These are phyloP conservation scores for Yamadazyma songkhlaensis DNA, from an alignment of 1,139 yeast genomes.

Conservation along the genomic window DNA sequence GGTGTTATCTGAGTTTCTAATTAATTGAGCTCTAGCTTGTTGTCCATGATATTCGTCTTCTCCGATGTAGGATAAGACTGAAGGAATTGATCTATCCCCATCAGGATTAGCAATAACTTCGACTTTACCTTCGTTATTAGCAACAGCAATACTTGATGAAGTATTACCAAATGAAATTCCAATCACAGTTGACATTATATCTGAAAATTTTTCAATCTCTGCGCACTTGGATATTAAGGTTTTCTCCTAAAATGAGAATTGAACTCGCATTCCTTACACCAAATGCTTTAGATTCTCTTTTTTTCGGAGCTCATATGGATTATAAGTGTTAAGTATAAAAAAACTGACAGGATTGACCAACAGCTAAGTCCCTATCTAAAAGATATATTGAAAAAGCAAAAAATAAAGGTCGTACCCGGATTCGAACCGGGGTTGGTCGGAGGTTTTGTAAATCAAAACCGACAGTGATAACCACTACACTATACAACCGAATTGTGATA, in stretches of 20 bases:
- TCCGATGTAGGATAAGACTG: slow-evolving; percentile 88
- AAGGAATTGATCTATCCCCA: slow-evolving; percentile 97
- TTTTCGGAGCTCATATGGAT: too few relatives aligned
- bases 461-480: slow-evolving; percentile 48
- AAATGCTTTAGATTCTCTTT: too few relatives aligned
- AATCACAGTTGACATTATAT: slow-evolving; percentile 55
- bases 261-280: too few relatives aligned
- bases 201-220: slow-evolving; percentile 8
- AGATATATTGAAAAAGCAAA: slow-evolving; percentile 29
- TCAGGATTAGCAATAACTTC: slow-evolving; percentile 99
- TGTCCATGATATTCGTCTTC: slow-evolving; percentile 96
- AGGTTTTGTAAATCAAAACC: slow-evolving; percentile 39
- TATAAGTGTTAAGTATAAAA: neutral
- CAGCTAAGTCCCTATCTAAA: too few relatives aligned
- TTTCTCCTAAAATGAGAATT: neutral
- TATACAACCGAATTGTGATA: slow-evolving; percentile 19
- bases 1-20: slow-evolving; percentile 87
- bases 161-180: slow-evolving; percentile 98
- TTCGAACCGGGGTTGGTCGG: slow-evolving; percentile 95
- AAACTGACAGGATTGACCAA: too few relatives aligned
- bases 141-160: slow-evolving; percentile 90
- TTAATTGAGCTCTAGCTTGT: slow-evolving; percentile 89
- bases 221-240: neutral
- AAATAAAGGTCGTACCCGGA: slow-evolving; percentile 85
- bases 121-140: slow-evolving; percentile 82